These are phyloP conservation scores for Pholiota molesta DNA, from an alignment of 768 basidiomycete genomes.

Conservation along the genomic window DNA sequence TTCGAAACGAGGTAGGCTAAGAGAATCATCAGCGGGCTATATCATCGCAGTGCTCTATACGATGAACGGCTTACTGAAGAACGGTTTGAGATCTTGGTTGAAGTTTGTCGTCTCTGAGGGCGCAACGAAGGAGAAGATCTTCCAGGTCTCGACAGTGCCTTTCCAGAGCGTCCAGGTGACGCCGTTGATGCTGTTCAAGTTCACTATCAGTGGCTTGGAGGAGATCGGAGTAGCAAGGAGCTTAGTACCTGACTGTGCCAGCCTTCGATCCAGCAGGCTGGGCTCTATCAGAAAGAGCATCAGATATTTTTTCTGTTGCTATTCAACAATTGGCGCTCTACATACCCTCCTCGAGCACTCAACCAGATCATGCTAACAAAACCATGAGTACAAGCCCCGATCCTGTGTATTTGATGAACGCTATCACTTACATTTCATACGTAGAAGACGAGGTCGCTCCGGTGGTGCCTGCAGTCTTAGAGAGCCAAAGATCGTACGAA, in stretches of 20 bases:
- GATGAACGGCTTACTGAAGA: conserved; percentile 28
- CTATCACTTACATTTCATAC: conserved; percentile 31
- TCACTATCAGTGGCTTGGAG: neutral
- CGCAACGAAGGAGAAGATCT: conserved; percentile 38
- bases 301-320: too few relatives aligned
- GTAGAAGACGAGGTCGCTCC: conserved; percentile 34
- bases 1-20: conserved; percentile 31
- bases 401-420: neutral
- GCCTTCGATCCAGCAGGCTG: conserved; percentile 36
- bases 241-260: conserved; percentile 31
- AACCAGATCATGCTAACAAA: conserved; percentile 37
- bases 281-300: conserved; percentile 20
- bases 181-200: conserved; percentile 20
- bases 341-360: conserved; percentile 34
- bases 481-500: conserved; percentile 39
- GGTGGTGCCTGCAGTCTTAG: conserved; percentile 24
- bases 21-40: neutral
- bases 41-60: neutral
- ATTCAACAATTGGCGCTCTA: conserved; percentile 1
- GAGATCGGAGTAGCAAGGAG: neutral
- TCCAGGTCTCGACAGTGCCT: conserved; percentile 36
- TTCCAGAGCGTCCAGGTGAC: conserved; percentile 35
- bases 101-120: conserved; percentile 36
- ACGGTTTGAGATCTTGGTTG: conserved; percentile 35
- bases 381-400: neutral